phyloP scores from a whole-genome alignment of 2,329 filamentous ascomycete species.

The Penicillium sp. region DNA sequence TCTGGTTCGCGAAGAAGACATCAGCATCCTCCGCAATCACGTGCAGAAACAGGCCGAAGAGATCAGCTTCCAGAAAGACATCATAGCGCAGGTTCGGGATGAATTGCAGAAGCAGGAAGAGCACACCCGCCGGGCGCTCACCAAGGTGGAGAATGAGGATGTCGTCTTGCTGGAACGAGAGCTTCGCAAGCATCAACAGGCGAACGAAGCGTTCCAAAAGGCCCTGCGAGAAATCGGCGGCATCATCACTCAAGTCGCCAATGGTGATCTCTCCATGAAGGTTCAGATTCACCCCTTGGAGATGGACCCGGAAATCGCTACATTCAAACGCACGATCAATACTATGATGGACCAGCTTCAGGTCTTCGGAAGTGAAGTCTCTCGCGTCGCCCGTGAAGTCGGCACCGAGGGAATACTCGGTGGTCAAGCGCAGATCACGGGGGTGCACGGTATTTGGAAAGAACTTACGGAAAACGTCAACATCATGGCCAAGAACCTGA shows the following conservation, averaged over 20 bases:
- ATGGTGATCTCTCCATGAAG: slow-evolving; percentile 93
- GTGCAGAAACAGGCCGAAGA: slow-evolving; percentile 90
- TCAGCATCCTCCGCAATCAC: slow-evolving; percentile 79
- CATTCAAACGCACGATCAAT: slow-evolving; percentile 97
- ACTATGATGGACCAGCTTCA: slow-evolving; percentile 99
- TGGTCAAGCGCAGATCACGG: slow-evolving; percentile 87
- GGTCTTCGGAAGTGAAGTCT: slow-evolving; percentile 94
- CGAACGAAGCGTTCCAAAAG: slow-evolving; percentile 97
- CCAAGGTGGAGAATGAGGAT: slow-evolving; percentile 76
- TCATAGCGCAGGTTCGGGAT: slow-evolving; percentile 77
- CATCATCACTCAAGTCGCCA: slow-evolving; percentile 92
- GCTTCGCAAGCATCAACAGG: slow-evolving; percentile 93
- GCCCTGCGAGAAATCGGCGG: slow-evolving; percentile 93
- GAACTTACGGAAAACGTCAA: slow-evolving; percentile 89
- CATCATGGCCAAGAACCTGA: slow-evolving; percentile 77
- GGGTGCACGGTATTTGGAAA: slow-evolving; percentile 95
- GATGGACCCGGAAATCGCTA: slow-evolving; percentile 96
- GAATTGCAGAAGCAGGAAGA: slow-evolving; percentile 81
- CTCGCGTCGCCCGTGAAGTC: slow-evolving; percentile 87
- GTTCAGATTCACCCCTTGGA: slow-evolving; percentile 92
- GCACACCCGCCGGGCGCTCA: slow-evolving; percentile 74
- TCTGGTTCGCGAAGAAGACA: slow-evolving; percentile 67
- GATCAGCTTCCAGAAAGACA: slow-evolving; percentile 78
- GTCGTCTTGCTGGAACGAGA: slow-evolving; percentile 87
- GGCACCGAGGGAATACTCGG: slow-evolving; percentile 92